These are phyloP conservation scores for Colletotrichum sp. DNA, from an alignment of 2,329 filamentous ascomycete genomes.

Conservation along the genomic window DNA sequence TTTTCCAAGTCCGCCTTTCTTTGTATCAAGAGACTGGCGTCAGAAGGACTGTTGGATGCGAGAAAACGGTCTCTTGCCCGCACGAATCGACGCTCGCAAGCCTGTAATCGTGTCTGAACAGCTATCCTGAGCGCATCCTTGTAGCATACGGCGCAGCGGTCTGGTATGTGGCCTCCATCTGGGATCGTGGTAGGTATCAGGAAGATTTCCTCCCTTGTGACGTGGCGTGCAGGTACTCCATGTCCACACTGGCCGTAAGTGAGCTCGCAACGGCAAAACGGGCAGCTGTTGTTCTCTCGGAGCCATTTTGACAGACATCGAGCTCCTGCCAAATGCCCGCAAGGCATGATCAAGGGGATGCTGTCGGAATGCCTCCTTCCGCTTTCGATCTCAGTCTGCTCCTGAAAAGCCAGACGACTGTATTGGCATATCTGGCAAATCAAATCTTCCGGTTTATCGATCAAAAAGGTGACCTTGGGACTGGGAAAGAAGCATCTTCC, in stretches of 20 bases:
- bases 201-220: constrained; percentile 34
- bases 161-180: constrained; percentile 33
- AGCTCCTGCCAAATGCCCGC: constrained; percentile 37
- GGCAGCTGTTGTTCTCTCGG: constrained; percentile 29
- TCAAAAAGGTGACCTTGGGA: constrained; percentile 31
- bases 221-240: constrained; percentile 24
- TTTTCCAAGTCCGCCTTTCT: constrained; percentile 10
- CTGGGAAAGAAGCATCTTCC: constrained; percentile 28
- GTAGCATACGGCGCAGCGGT: constrained; percentile 24
- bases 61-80: neutral
- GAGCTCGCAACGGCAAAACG: constrained; percentile 37
- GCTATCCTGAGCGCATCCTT: neutral
- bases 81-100: neutral
- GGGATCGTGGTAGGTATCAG: constrained; percentile 36
- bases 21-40: neutral
- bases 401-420: constrained; percentile 22
- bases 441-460: constrained; percentile 27
- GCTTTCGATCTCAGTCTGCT: neutral
- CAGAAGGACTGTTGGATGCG: neutral
- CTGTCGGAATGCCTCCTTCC: neutral
- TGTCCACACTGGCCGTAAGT: constrained; percentile 34
- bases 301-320: constrained; percentile 34
- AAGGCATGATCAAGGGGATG: constrained; percentile 35
- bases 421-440: constrained; percentile 31
- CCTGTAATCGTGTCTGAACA: neutral